These are phyloP conservation scores for Oxyria digyna DNA, from an alignment of 148 eudicot genomes.

Conservation along the genomic window DNA sequence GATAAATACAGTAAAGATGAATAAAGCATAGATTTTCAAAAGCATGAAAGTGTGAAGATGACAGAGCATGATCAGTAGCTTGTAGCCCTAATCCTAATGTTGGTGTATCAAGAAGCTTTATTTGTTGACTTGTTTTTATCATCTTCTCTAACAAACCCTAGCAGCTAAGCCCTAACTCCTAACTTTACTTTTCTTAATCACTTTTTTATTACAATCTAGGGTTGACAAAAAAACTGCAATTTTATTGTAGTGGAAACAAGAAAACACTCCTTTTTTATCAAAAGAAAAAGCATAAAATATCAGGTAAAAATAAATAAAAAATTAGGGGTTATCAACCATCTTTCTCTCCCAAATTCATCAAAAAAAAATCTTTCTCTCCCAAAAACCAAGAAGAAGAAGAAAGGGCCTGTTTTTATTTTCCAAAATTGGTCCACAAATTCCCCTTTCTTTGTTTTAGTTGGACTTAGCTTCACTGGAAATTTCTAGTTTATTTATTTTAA, in stretches of 20 bases:
- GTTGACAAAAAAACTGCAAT: neutral
- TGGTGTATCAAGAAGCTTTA: conserved; percentile 4
- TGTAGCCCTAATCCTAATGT: too few species aligned
- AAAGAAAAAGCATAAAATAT: neutral
- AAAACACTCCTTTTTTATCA: neutral
- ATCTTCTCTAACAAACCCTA: conserved; percentile 5
- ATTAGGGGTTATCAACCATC: neutral
- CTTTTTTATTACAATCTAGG: neutral
- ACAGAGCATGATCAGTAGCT: neutral
- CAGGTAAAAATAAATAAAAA: neutral
- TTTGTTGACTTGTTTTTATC: neutral
- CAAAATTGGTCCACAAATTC: conserved; percentile 1
- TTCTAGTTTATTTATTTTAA: neutral
- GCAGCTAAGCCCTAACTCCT: conserved; percentile 1
- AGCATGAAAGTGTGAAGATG: conserved; percentile 3
- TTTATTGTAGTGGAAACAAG: neutral
- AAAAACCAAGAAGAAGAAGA: neutral
- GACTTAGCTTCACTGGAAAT: neutral
- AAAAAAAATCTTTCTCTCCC: neutral
- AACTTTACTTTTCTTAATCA: neutral
- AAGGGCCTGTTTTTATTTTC: neutral
- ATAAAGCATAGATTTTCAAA: neutral
- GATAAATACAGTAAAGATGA: neutral
- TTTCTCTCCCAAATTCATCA: too few species aligned
- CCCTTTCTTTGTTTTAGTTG: neutral